Evolutionary conservation across 2,329 filamentous ascomycete genomes (phyloP).

Genomic region (Myotisia sp.): DNA sequence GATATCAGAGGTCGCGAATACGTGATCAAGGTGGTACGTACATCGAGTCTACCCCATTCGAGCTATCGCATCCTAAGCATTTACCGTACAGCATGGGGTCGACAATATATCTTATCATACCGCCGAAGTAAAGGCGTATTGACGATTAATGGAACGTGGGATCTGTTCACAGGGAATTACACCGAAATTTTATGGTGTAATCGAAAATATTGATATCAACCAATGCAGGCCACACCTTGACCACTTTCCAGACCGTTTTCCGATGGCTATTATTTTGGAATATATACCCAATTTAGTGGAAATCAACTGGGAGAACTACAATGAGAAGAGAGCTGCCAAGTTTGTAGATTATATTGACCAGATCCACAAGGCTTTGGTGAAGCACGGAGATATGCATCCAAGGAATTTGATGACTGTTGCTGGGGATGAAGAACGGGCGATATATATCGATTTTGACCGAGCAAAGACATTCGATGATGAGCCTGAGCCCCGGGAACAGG

Average conservation of each 20-base stretch:
- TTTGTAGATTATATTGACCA: constrained; percentile 14
- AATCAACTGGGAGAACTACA: constrained; percentile 15
- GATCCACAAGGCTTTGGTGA: constrained; percentile 15
- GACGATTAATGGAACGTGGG: constrained; percentile 6
- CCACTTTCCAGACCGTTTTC: constrained; percentile 9
- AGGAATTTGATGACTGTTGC: constrained; percentile 17
- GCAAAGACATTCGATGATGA: too few species aligned
- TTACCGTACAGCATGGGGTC: too few species aligned
- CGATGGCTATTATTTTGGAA: constrained; percentile 17
- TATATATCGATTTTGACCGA: constrained; percentile 18
- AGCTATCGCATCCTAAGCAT: too few species aligned
- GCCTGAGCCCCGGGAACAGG: too few species aligned
- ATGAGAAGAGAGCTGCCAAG: constrained; percentile 10
- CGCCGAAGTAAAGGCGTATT: constrained; percentile 8
- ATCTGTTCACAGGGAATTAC: constrained; percentile 7
- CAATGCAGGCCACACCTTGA: constrained; percentile 6
- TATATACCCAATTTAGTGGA: constrained; percentile 15
- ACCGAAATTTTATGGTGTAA: constrained; percentile 8
- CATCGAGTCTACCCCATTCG: too few species aligned
- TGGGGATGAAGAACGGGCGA: constrained; percentile 9
- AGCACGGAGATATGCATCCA: constrained; percentile 16
- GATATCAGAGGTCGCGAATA: too few species aligned
- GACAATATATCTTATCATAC: too few species aligned
- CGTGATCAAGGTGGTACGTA: too few species aligned
- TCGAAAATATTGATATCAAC: constrained; percentile 9